phyloP scores from a whole-genome alignment of 1,284 basidiomycete genomes.

The Rhizoctonia solani region DNA sequence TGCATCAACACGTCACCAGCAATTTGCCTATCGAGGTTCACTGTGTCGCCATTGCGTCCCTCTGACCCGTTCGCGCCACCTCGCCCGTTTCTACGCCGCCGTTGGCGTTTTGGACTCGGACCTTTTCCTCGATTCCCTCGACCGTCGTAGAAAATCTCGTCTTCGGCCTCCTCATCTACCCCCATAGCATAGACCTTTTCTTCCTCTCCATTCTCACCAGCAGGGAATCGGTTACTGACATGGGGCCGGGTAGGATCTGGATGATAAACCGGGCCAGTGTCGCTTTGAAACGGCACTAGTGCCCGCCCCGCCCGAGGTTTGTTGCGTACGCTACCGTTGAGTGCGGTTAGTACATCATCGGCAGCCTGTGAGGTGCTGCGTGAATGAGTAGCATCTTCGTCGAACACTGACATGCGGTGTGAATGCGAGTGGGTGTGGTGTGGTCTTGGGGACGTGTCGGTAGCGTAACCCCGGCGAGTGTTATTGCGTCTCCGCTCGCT shows the following conservation, averaged over 20 bases:
- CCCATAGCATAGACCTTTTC: conserved; percentile 1
- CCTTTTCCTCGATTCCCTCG: conserved; percentile 10
- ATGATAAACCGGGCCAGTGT: conserved; percentile 16
- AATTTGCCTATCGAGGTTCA: conserved; percentile 10
- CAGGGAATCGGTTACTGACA: conserved; percentile 15
- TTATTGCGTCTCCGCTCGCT: not conserved
- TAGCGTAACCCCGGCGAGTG: not conserved
- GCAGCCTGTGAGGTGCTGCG: not conserved
- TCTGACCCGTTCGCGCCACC: not conserved
- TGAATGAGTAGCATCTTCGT: not conserved
- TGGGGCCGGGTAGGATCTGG: conserved; percentile 25
- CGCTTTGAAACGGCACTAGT: conserved; percentile 24
- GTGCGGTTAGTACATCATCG: not conserved
- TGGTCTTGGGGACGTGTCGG: conserved; percentile 1
- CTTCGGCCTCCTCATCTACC: conserved; percentile 16
- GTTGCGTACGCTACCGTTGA: not conserved
- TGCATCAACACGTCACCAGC: conserved; percentile 24
- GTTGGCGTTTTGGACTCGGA: conserved; percentile 14
- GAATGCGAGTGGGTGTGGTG: not conserved
- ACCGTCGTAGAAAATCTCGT: conserved; percentile 22
- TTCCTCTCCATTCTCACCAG: conserved; percentile 18
- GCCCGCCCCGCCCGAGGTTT: conserved; percentile 14
- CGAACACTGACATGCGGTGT: not conserved
- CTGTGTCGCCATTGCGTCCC: not conserved
- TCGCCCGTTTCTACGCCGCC: conserved; percentile 9